Evolutionary conservation across 441 rosid genomes (phyloP).

Genomic region (Populus tomentosa): DNA sequence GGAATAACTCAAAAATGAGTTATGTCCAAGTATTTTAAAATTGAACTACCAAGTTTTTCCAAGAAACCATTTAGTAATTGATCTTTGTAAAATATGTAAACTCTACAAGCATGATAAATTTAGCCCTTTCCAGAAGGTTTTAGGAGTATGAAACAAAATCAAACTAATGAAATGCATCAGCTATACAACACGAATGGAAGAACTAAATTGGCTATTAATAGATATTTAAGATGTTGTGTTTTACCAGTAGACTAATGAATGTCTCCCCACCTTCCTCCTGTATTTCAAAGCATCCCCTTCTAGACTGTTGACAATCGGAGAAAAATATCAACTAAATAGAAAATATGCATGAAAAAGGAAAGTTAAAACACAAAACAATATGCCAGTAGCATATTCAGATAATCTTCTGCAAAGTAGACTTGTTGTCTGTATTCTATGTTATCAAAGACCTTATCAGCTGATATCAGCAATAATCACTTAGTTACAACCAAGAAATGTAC

Average conservation of each 20-base stretch:
- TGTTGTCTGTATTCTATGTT: neutral
- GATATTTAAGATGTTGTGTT: neutral
- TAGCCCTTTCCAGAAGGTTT: neutral
- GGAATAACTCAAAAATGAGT: too few species aligned
- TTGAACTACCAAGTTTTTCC: neutral
- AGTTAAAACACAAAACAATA: neutral
- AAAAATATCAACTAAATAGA: neutral
- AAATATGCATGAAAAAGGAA: neutral
- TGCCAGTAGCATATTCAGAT: neutral
- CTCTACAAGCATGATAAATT: neutral
- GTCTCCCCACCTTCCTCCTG: constrained; percentile 64
- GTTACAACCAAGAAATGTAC: neutral
- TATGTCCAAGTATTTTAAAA: neutral
- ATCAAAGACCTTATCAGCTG: neutral
- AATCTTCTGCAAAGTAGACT: neutral
- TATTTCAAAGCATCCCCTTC: constrained; percentile 86
- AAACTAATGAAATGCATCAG: neutral
- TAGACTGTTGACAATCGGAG: constrained; percentile 46
- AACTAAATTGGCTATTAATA: neutral
- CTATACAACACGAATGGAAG: neutral
- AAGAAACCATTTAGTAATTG: neutral
- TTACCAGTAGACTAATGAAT: constrained; percentile 85
- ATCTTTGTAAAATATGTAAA: neutral
- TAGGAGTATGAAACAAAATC: neutral
- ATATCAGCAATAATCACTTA: neutral